phyloP scores from a whole-genome alignment of 176 grass and related monocot species.

The Eragrostis curvula region DNA sequence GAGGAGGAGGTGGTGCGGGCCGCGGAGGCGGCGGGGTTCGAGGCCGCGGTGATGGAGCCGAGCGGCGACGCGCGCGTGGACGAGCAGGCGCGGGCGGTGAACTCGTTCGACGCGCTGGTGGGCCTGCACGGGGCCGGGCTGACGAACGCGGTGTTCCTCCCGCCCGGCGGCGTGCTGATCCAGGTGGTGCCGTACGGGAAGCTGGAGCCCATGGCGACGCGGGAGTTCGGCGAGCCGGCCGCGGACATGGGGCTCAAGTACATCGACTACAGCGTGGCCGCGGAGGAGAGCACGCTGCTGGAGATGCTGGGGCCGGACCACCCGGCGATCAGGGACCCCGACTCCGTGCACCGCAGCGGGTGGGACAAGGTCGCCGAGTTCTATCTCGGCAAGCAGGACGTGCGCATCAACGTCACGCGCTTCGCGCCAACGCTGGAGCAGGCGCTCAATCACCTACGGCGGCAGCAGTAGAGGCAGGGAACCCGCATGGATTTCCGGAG shows the following conservation, averaged over 20 bases:
- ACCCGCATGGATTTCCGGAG: neutral
- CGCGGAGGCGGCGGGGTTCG: constrained; percentile 65
- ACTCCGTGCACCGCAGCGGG: constrained; percentile 58
- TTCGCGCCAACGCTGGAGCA: constrained; percentile 60
- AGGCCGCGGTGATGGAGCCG: constrained; percentile 48
- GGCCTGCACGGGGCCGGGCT: constrained; percentile 84
- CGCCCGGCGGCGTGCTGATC: constrained; percentile 56
- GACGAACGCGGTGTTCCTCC: constrained; percentile 81
- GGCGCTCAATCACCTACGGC: constrained; percentile 55
- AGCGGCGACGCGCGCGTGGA: constrained; percentile 46
- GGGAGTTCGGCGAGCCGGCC: constrained; percentile 61
- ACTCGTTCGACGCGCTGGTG: constrained; percentile 76
- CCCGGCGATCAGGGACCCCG: constrained; percentile 68
- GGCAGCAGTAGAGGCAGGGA: neutral
- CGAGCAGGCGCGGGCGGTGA: constrained; percentile 54
- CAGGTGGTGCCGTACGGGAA: constrained; percentile 88
- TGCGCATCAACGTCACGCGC: constrained; percentile 47
- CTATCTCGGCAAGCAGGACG: constrained; percentile 68
- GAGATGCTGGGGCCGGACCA: constrained; percentile 67
- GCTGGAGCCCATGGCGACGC: constrained; percentile 65
- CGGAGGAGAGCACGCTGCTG: constrained; percentile 79
- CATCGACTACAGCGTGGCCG: constrained; percentile 67
- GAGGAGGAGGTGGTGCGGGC: constrained; percentile 35
- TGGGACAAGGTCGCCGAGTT: constrained; percentile 80
- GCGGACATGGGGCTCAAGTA: constrained; percentile 65